A percentile compares a stretch with the other conserved stretches of the same genome.
phyloP scores from a whole-genome alignment of 345 rosid species.

The Angophora floribunda region DNA sequence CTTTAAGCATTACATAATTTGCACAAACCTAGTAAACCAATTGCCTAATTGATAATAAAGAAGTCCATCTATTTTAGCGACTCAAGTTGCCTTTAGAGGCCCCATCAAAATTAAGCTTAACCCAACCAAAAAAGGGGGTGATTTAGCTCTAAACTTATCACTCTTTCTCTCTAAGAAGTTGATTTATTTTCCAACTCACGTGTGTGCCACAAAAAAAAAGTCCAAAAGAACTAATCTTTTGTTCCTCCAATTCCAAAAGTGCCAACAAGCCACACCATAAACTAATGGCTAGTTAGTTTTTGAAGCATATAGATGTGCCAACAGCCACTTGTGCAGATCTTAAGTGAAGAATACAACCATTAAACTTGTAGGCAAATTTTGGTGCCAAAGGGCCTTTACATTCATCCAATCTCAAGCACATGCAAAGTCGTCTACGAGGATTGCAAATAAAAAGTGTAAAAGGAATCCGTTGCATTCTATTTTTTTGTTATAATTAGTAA shows the following conservation, averaged over 20 bases:
- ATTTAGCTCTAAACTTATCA: background rate
- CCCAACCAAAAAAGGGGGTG: background rate
- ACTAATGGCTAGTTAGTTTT: background rate
- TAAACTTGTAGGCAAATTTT: no score
- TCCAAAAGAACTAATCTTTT: background rate
- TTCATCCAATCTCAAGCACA: no score
- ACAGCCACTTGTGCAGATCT: background rate
- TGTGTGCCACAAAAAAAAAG: background rate
- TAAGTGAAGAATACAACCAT: background rate
- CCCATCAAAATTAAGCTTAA: background rate
- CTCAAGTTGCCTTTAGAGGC: background rate
- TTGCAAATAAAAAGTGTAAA: background rate
- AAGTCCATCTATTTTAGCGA: background rate
- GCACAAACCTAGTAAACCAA: background rate
- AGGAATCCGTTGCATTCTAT: background rate
- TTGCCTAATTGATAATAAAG: background rate
- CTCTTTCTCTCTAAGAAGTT: background rate
- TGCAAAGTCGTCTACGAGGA: no score
- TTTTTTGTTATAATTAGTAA: rapidly evolving
- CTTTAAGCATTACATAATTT: background rate
- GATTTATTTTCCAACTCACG: background rate
- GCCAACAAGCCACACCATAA: background rate
- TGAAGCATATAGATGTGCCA: background rate
- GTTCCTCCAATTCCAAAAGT: background rate
- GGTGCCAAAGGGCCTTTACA: no score